Conservation (phyloP, 2,329 filamentous ascomycete species). For the Botrytis medusae region DNA sequence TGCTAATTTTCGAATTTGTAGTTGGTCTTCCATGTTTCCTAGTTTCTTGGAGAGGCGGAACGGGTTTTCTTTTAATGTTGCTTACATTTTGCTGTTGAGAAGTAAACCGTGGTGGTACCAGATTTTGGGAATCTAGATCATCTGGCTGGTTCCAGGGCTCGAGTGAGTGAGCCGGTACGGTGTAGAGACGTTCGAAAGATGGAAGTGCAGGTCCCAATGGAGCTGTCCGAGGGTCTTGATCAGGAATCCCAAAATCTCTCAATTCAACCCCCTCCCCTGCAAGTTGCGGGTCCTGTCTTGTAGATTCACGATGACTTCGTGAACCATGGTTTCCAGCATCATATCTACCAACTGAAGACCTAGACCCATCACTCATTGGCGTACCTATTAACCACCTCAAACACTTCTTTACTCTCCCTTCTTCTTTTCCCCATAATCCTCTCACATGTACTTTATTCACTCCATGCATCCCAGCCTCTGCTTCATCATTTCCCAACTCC, state of each 20-base stretch:
- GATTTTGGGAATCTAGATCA: neutral
- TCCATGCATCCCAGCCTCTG: neutral
- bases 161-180: too few species aligned
- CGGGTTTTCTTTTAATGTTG: neutral
- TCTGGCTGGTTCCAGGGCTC: neutral
- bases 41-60: neutral
- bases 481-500: neutral
- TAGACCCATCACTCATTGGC: neutral
- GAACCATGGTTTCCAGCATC: neutral
- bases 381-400: neutral
- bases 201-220: too few species aligned
- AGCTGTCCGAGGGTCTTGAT: neutral
- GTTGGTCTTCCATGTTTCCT: neutral
- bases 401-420: neutral
- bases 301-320: too few species aligned
- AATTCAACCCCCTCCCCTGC: neutral
- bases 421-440: neutral
- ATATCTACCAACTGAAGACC: neutral
- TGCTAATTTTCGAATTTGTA: neutral
- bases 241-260: neutral
- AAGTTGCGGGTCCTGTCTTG: neutral
- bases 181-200: neutral
- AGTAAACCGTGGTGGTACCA: too few species aligned
- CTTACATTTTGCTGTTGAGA: neutral
- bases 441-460: accelerated